phyloP scores from a whole-genome alignment of 2,329 filamentous ascomycete genomes.

The Apiospora rasikravindrae region DNA sequence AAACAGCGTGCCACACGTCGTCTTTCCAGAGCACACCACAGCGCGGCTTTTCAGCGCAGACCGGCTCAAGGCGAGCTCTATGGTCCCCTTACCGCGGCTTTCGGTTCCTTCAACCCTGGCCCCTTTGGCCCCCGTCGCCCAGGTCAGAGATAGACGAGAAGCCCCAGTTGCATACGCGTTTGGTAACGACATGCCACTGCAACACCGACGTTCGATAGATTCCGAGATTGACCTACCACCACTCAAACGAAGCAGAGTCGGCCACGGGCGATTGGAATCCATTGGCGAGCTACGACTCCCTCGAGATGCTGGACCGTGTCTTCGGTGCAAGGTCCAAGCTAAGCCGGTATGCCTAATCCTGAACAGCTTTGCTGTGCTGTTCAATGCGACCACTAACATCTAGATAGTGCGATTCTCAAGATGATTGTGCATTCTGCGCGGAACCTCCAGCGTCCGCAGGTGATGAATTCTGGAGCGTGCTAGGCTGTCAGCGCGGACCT shows the following conservation, averaged over 20 bases:
- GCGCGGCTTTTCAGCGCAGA: conserved; percentile 39
- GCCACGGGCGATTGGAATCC: conserved; percentile 59
- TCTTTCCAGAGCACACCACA: conserved; percentile 41
- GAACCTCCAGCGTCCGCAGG: conserved; percentile 43
- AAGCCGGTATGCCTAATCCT: conserved; percentile 47
- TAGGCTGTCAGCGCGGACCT: conserved; percentile 59
- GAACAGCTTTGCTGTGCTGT: conserved; percentile 1
- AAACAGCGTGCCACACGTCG: conserved; percentile 42
- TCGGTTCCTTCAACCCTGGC: conserved; percentile 42
- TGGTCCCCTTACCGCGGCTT: conserved; percentile 48
- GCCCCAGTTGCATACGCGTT: conserved; percentile 48
- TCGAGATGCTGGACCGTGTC: conserved; percentile 53
- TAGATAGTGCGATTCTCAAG: conserved; percentile 56
- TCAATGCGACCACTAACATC: conserved; percentile 28
- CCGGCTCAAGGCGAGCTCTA: conserved; percentile 42
- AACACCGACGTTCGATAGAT: conserved; percentile 48
- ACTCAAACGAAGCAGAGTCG: conserved; percentile 57
- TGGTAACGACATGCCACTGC: conserved; percentile 44
- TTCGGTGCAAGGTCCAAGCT: conserved; percentile 55
- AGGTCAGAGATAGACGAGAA: conserved; percentile 47
- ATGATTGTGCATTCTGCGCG: conserved; percentile 54
- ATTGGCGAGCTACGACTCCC: conserved; percentile 61
- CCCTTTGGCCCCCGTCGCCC: conserved; percentile 40
- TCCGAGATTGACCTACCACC: conserved; percentile 59
- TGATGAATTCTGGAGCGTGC: conserved; percentile 52